Conservation (phyloP, 257 asterid species). For the Paraleonurus japonicus region DNA sequence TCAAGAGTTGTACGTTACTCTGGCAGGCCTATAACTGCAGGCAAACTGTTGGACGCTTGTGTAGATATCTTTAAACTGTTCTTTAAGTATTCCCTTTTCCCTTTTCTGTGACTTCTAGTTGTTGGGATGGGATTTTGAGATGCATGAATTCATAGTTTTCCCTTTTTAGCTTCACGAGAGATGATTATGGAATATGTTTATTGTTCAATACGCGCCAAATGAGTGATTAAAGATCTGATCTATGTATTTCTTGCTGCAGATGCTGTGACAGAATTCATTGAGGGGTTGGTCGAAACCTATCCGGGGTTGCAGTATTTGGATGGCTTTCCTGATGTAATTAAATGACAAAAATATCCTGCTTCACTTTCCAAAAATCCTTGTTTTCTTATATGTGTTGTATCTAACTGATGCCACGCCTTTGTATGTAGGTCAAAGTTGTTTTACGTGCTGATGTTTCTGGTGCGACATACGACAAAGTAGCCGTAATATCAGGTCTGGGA, state of each 20-base stretch:
- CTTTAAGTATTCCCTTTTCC: background rate
- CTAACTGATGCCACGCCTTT: constrained; percentile 15
- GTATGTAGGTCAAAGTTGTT: constrained; percentile 82
- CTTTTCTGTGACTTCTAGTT: background rate
- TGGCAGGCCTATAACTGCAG: background rate
- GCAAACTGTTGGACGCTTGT: constrained; percentile 9
- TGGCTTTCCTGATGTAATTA: constrained; percentile 83
- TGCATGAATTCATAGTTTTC: constrained; percentile 1
- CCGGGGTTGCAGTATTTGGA: constrained; percentile 96
- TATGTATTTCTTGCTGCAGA: constrained; percentile 50
- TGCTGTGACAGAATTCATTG: constrained; percentile 94
- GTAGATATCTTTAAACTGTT: background rate
- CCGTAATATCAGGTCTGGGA: constrained; percentile 78
- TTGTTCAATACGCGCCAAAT: background rate
- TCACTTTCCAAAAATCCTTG: too few species aligned
- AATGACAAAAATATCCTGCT: background rate
- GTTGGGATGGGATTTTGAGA: constrained; percentile 5
- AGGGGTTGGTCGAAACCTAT: constrained; percentile 90
- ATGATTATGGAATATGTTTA: constrained; percentile 16
- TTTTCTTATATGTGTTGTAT: background rate
- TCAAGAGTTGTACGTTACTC: constrained; percentile 18
- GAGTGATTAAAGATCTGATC: constrained; percentile 10
- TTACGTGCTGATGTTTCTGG: constrained; percentile 86
- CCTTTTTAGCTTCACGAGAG: background rate
- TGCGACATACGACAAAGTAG: constrained; percentile 78